Conservation (phyloP, 1,284 basidiomycete species). For the Ganoderma sinense region DNA sequence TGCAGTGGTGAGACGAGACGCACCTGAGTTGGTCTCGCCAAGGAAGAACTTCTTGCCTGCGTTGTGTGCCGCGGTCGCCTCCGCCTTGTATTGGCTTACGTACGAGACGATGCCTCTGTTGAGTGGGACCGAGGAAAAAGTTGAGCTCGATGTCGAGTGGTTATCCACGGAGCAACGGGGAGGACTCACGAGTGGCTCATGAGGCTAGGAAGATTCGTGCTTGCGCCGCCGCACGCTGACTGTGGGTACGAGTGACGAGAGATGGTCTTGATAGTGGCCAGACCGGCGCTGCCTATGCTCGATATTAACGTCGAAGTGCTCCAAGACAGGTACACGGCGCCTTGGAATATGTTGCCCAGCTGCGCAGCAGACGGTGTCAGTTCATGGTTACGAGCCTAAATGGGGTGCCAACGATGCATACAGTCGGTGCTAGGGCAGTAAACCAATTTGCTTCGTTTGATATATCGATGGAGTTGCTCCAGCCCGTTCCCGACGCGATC, state of each 20-base stretch:
- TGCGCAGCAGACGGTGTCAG: conserved; percentile 20
- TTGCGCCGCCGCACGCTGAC: conserved; percentile 51
- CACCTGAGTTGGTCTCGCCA: conserved; percentile 55
- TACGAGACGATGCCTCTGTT: conserved; percentile 48
- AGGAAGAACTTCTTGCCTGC: conserved; percentile 49
- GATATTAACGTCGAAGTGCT: conserved; percentile 45
- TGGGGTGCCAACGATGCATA: conserved; percentile 23
- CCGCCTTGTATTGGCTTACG: conserved; percentile 44
- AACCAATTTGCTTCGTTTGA: conserved; percentile 49
- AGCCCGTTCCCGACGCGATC: conserved; percentile 39
- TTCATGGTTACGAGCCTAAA: not conserved
- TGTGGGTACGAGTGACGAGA: conserved; percentile 54
- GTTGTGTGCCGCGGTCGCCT: conserved; percentile 46
- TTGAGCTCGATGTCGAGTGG: not conserved
- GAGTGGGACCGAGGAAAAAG: not conserved
- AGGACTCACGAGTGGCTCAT: conserved; percentile 50
- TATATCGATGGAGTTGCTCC: conserved; percentile 45
- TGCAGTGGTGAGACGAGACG: not conserved
- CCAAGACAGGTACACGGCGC: conserved; percentile 52
- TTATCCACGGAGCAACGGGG: not conserved
- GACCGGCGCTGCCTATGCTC: conserved; percentile 41
- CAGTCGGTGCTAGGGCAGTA: conserved; percentile 43
- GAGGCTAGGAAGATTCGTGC: conserved; percentile 47
- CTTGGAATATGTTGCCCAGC: conserved; percentile 50
- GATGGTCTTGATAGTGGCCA: conserved; percentile 46